Base-by-base conservation (phyloP, 2,329 filamentous ascomycete genomes). In the Coniochaeta sp. region DNA sequence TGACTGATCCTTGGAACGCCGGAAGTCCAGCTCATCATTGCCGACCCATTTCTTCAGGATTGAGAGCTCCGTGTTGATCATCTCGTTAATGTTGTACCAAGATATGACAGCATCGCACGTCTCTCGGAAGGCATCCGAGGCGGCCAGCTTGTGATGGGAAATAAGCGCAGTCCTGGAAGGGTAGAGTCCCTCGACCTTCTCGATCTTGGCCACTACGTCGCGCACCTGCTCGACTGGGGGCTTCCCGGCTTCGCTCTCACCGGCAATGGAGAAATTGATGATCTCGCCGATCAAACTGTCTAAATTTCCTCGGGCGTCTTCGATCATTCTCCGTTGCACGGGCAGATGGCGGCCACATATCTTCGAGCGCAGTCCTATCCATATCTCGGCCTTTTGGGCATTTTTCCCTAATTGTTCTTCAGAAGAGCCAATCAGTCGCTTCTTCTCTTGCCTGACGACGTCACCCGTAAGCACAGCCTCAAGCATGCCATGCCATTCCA, bases 401-500 rank as follows among this genome's bases (percentile, higher is more conserved):
- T 83, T 80, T 64, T 83, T 83, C 59, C 80, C 81, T 9, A 77
- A 71, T 62, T 82, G 77, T 65, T 81, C 79, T 58, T 88, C 85
- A 14, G 81, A 79, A 4, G 90, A 88, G 54, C 91, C 93, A 65
- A 96, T 95, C 69, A 99, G 75, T 52, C 95, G 87, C 74, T 96
- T 96, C 81, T 99, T 99, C 77, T 99, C 95, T 74, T 99, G 95
- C 68, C 91, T 91, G 61, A 99, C 93, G 9, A 99, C 95, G 72
- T 99, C 95, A 65, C 95, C 95, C 1, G 93, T 97, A 65, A 99
- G 78, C 4, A 99, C 95, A 16, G 93, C 96, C 62, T 93, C 91
- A 60, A 99, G 78, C 95, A 99, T 99, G 3, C 91, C 91, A 75
- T 99, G 93, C 95, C 95, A 99, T 75, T 99, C 95, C 26, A 99